Evolutionary conservation across 83 land plant genomes (phyloP), one percentile per base, ranked within the genome.

Genomic region (Diphasiastrum complanatum): DNA sequence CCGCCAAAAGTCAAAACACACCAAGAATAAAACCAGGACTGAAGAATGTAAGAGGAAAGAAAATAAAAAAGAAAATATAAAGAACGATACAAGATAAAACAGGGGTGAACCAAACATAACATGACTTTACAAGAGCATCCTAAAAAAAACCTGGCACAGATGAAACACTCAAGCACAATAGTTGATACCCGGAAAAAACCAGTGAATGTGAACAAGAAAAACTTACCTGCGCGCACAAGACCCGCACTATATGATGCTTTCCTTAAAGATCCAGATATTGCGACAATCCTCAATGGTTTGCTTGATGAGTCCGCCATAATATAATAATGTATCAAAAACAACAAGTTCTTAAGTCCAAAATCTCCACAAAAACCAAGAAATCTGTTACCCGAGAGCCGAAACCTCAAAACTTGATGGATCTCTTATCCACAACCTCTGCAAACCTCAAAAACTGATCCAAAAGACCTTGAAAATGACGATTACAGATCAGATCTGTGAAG

Each of bases 141-240:
- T 40, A 10, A 10, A 10, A 10, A 16, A 40, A 40, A 40, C 16
- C 16, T 16, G 16, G 43, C 10, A 16, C 12, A 40, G 10, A 40
- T 40, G 16, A 40, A 40, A 16, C 43, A 8, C 43, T 40, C 16
- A 8, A 16, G 43, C 43, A 8, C 43, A n/a, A n/a, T n/a, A n/a
- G n/a, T n/a, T n/a, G n/a, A n/a, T n/a, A n/a, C n/a, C n/a, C 43
- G 14, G 43, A 38, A 38, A 20, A 8, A 5, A 49, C 18, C 8
- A 49, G 19, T 5, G 11, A 8, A 8, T 5, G 52, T 5, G 19
- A 20, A 41, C 19, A 41, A 12, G 46, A 38, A n/a, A 20, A 18
- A 37, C 18, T 36, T 38, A 61, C 67, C 67, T 49, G 67, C 67
- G 16, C 67, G 60, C 18, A 64, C 62, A 12, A 64, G 57, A 11